Evolutionary conservation across 164 flowering plant species (phyloP).

Genomic region (Chimonanthus praecox): DNA sequence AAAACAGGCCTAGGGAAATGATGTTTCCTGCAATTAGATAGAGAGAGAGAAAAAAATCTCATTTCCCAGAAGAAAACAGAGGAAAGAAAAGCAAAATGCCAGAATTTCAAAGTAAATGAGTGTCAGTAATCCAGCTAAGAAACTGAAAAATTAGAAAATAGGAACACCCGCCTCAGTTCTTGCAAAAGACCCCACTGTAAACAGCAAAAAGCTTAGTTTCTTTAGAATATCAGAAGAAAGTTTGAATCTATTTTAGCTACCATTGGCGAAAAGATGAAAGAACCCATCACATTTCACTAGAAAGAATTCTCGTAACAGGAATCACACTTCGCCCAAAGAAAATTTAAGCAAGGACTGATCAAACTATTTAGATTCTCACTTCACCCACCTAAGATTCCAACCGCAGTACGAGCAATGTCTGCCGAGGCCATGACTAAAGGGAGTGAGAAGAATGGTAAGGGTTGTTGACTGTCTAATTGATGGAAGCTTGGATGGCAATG

Average conservation of each 20-base stretch:
- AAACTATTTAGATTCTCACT: not conserved
- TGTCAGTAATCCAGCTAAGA: not conserved
- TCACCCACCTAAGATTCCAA: slow-evolving; percentile 8
- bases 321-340: too few species aligned
- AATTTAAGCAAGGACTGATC: too few species aligned
- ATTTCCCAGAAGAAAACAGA: not conserved
- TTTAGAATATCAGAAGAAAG: too few species aligned
- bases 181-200: too few species aligned
- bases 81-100: not conserved
- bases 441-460: not conserved
- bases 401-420: not conserved
- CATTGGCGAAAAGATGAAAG: not conserved
- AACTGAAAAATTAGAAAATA: not conserved
- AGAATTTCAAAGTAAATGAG: not conserved
- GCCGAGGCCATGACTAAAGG: not conserved
- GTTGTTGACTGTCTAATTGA: not conserved
- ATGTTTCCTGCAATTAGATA: slow-evolving; percentile 52
- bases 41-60: not conserved
- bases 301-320: not conserved
- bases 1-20: slow-evolving; percentile 47
- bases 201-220: too few species aligned
- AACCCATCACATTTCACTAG: not conserved
- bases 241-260: too few species aligned
- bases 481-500: not conserved
- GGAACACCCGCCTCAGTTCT: not conserved